These are phyloP conservation scores for Suhomyces prunicola DNA, from an alignment of 805 yeast genomes.

Conservation along the genomic window DNA sequence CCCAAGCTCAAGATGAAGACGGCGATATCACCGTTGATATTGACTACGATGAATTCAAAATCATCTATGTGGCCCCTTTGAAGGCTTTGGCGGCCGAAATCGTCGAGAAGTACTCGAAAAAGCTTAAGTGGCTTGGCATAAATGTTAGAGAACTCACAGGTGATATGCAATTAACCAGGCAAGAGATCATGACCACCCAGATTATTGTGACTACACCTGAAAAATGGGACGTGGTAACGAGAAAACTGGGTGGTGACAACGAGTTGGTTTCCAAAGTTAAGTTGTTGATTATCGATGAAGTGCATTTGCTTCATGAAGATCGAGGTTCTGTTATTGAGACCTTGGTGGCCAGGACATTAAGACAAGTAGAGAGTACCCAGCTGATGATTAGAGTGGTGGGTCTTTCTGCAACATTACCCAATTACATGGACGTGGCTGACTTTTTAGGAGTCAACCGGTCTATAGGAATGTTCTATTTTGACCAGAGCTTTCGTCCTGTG, in stretches of 20 bases:
- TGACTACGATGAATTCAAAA: slow-evolving; percentile 80
- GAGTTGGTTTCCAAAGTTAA: slow-evolving; percentile 83
- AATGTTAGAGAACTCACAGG: slow-evolving; percentile 88
- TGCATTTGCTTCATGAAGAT: slow-evolving; percentile 93
- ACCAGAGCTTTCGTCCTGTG: slow-evolving; percentile 88
- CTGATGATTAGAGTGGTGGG: slow-evolving; percentile 93
- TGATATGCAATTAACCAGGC: slow-evolving; percentile 86
- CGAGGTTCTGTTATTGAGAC: slow-evolving; percentile 98
- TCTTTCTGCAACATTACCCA: slow-evolving; percentile 89
- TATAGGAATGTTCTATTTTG: slow-evolving; percentile 92
- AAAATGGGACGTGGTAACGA: slow-evolving; percentile 96
- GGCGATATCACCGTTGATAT: slow-evolving; percentile 56
- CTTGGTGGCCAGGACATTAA: slow-evolving; percentile 84
- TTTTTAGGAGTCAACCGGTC: slow-evolving; percentile 87
- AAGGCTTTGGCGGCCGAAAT: slow-evolving; percentile 96
- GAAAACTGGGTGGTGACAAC: slow-evolving; percentile 86
- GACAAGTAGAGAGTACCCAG: slow-evolving; percentile 94
- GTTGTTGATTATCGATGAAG: slow-evolving; percentile 90
- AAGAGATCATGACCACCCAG: slow-evolving; percentile 79
- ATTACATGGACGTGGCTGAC: slow-evolving; percentile 90
- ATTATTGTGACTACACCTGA: slow-evolving; percentile 93
- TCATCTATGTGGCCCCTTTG: slow-evolving; percentile 88
- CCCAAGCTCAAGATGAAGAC: slow-evolving; percentile 43
- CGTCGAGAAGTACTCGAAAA: slow-evolving; percentile 79
- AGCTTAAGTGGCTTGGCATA: slow-evolving; percentile 81